Conservation (phyloP, 345 rosid species). For the Acer saccharum region DNA sequence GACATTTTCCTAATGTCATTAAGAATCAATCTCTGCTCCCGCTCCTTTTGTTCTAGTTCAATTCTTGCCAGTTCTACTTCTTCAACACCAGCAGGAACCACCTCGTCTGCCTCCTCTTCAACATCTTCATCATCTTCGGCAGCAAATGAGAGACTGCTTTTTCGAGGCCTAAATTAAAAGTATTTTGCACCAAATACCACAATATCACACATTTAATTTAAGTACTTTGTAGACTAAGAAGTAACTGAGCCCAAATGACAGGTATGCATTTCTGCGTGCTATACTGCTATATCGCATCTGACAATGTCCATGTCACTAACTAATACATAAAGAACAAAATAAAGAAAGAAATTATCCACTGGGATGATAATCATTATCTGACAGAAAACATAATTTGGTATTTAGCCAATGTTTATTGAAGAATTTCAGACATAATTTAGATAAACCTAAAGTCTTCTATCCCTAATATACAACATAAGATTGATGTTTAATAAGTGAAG, state of each 20-base stretch:
- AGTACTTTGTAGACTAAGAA: slow-evolving; percentile 10
- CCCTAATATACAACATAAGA: neutral
- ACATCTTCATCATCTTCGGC: slow-evolving; percentile 95
- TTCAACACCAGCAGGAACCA: slow-evolving; percentile 96
- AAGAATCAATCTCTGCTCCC: slow-evolving; percentile 71
- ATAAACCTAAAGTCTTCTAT: slow-evolving; percentile 7
- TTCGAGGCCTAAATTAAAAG: slow-evolving; percentile 74
- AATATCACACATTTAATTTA: neutral
- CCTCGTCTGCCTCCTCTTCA: slow-evolving; percentile 96
- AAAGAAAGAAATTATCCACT: neutral
- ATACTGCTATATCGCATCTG: neutral
- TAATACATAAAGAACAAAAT: neutral
- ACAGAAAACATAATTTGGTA: neutral
- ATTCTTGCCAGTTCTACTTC: slow-evolving; percentile 96
- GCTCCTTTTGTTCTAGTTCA: slow-evolving; percentile 77
- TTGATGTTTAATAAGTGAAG: slow-evolving; percentile 3
- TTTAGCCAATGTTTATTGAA: neutral
- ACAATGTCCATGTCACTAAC: slow-evolving; percentile 14
- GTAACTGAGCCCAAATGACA: slow-evolving; percentile 18
- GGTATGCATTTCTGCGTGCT: neutral
- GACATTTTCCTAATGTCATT: slow-evolving; percentile 81
- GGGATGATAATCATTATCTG: neutral
- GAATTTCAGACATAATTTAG: slow-evolving; percentile 1
- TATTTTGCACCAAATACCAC: slow-evolving; percentile 17
- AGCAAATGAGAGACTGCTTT: slow-evolving; percentile 82